Percentiles rank a stretch among this genome's conserved stretches.
Evolutionary conservation across 768 basidiomycete genomes (phyloP).

Genomic region (Hydnum rufescens): DNA sequence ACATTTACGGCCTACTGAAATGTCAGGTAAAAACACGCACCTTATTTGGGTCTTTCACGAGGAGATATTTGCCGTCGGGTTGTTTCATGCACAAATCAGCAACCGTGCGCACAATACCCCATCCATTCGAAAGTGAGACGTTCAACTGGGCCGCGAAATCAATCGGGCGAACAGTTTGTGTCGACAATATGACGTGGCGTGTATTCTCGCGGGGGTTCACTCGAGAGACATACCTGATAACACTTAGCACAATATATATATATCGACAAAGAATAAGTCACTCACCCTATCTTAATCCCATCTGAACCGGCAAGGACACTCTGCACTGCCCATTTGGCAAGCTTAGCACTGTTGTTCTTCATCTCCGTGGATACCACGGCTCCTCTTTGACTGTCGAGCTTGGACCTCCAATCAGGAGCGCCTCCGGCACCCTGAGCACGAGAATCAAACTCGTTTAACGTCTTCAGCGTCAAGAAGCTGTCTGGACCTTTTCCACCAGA

Average conservation of each 20-base stretch:
- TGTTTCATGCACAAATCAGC: slow-evolving; percentile 89
- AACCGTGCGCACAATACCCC: slow-evolving; percentile 94
- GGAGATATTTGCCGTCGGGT: slow-evolving; percentile 94
- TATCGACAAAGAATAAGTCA: slow-evolving; percentile 18
- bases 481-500: slow-evolving; percentile 40
- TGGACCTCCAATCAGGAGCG: slow-evolving; percentile 97
- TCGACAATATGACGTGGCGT: slow-evolving; percentile 87
- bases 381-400: slow-evolving; percentile 87
- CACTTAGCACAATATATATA: background rate
- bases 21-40: slow-evolving; percentile 25
- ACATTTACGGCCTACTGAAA: background rate
- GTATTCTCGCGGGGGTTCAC: slow-evolving; percentile 86
- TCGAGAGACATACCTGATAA: slow-evolving; percentile 75
- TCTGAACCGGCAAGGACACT: slow-evolving; percentile 90
- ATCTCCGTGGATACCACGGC: slow-evolving; percentile 98
- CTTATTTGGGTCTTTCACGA: slow-evolving; percentile 96
- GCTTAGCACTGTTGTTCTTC: slow-evolving; percentile 98
- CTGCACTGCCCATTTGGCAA: slow-evolving; percentile 95
- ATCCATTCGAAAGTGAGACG: slow-evolving; percentile 85
- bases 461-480: slow-evolving; percentile 76
- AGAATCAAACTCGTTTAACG: slow-evolving; percentile 92
- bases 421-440: slow-evolving; percentile 78
- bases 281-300: slow-evolving; percentile 95
- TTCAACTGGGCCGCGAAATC: slow-evolving; percentile 94
- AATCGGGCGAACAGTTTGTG: slow-evolving; percentile 80